Conservation (phyloP, 2,329 filamentous ascomycete species). For the Alternaria postmessia region DNA sequence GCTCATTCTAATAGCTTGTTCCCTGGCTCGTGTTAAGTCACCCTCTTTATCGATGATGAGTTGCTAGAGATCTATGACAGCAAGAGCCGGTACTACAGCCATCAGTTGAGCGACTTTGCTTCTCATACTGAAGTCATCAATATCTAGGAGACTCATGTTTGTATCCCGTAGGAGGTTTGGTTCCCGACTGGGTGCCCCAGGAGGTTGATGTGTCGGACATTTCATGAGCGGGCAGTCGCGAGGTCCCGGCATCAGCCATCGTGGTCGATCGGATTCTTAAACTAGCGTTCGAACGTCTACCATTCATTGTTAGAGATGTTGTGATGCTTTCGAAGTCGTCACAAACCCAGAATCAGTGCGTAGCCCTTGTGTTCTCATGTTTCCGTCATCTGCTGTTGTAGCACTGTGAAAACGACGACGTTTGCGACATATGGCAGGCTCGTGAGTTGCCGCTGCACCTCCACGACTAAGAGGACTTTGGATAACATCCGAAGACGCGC, state of each 20-base stretch:
- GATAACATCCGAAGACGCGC: not conserved
- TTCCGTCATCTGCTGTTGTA: not conserved
- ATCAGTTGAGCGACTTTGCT: conserved; percentile 28
- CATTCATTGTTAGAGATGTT: not conserved
- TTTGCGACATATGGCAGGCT: not conserved
- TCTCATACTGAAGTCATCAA: conserved; percentile 20
- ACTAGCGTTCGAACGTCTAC: not conserved
- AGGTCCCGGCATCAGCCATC: conserved; percentile 2
- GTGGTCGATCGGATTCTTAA: not conserved
- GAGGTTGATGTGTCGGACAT: not conserved
- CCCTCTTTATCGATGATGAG: conserved; percentile 25
- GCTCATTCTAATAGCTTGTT: conserved; percentile 9
- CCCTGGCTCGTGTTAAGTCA: not conserved
- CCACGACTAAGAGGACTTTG: not conserved
- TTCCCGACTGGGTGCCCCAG: not conserved
- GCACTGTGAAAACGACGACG: not conserved
- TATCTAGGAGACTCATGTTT: conserved; percentile 22
- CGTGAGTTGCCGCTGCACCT: not conserved
- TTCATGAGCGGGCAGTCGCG: not conserved
- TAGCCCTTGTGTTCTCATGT: not conserved
- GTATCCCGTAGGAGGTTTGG: not conserved
- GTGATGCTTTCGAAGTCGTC: not conserved
- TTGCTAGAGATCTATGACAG: conserved; percentile 24
- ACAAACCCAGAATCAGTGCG: not conserved
- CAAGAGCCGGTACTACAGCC: conserved; percentile 26